phyloP scores from a whole-genome alignment of 78 protist species.

The Bodo saltans region DNA sequence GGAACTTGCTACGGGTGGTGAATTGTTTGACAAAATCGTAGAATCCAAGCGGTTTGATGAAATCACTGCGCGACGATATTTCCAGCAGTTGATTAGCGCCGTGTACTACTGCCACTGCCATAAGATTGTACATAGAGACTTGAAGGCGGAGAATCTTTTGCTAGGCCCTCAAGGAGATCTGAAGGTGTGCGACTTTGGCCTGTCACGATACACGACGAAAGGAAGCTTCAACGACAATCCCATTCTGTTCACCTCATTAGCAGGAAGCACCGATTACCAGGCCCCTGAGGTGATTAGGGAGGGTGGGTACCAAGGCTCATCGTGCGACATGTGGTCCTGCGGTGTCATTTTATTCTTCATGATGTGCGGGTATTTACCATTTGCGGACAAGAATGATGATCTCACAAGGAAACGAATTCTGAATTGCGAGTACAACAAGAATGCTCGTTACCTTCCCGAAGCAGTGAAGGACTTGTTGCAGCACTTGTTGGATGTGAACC shows the following conservation, averaged over 20 bases:
- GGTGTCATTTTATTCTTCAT: slow-evolving; percentile 58
- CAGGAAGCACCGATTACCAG: slow-evolving; percentile 18
- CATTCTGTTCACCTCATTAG: not conserved
- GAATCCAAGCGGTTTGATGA: not conserved
- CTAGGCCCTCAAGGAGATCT: slow-evolving; percentile 26
- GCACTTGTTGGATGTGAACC: not conserved
- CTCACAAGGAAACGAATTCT: not conserved
- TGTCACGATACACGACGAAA: slow-evolving; percentile 21
- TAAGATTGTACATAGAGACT: slow-evolving; percentile 28
- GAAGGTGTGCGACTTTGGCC: slow-evolving; percentile 61
- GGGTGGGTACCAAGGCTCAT: slow-evolving; percentile 41
- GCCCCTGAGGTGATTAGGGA: slow-evolving; percentile 18
- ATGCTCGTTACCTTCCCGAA: not conserved
- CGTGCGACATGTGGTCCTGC: slow-evolving; percentile 60
- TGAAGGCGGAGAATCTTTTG: slow-evolving; percentile 57
- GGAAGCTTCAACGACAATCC: not conserved
- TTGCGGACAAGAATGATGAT: not conserved
- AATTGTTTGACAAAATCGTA: slow-evolving; percentile 35
- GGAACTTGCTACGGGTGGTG: slow-evolving; percentile 35
- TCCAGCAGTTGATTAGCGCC: slow-evolving; percentile 17
- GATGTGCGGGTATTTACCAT: slow-evolving; percentile 26
- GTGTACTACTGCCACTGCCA: slow-evolving; percentile 23
- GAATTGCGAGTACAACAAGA: not conserved
- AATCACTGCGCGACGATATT: slow-evolving; percentile 1
- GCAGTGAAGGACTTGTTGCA: not conserved